A percentile compares a stretch with the other conserved stretches of the same genome.
phyloP scores from a whole-genome alignment of 73 alveolate species.

The Paramecium tetraurelia region DNA sequence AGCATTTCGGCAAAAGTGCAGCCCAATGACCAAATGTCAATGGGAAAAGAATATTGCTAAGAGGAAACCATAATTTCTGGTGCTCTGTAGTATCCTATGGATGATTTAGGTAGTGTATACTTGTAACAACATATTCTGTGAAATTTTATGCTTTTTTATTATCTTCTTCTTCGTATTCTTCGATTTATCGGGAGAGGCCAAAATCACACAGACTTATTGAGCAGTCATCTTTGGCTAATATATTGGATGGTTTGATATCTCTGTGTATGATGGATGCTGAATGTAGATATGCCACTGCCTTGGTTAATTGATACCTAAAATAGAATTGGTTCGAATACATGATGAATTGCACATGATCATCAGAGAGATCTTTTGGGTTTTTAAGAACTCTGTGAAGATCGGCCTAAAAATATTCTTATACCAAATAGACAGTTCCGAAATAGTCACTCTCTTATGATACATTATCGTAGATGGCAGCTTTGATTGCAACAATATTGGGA shows the following conservation, averaged over 20 bases:
- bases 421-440: slow-evolving; percentile 80
- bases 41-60: slow-evolving; percentile 68
- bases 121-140: slow-evolving; percentile 79
- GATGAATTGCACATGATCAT: slow-evolving; percentile 54
- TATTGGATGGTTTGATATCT: slow-evolving; percentile 63
- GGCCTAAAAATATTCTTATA: slow-evolving; percentile 85
- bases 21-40: slow-evolving; percentile 82
- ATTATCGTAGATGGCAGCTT: slow-evolving; percentile 65
- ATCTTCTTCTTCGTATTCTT: slow-evolving; percentile 55
- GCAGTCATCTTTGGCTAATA: slow-evolving; percentile 61
- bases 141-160: slow-evolving; percentile 31
- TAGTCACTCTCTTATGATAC: slow-evolving; percentile 56
- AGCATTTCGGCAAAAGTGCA: slow-evolving; percentile 80
- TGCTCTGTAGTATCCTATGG: slow-evolving; percentile 73
- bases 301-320: slow-evolving; percentile 34
- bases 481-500: slow-evolving; percentile 73
- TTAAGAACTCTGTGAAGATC: slow-evolving; percentile 84
- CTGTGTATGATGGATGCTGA: slow-evolving; percentile 60
- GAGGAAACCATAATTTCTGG: slow-evolving; percentile 77
- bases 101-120: background rate
- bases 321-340: slow-evolving; percentile 1
- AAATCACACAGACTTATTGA: slow-evolving; percentile 60
- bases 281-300: slow-evolving; percentile 54
- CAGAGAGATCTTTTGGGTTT: slow-evolving; percentile 43
- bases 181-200: slow-evolving; percentile 56